Conservation (phyloP, 2,329 filamentous ascomycete species). For the Cadophora sp. region DNA sequence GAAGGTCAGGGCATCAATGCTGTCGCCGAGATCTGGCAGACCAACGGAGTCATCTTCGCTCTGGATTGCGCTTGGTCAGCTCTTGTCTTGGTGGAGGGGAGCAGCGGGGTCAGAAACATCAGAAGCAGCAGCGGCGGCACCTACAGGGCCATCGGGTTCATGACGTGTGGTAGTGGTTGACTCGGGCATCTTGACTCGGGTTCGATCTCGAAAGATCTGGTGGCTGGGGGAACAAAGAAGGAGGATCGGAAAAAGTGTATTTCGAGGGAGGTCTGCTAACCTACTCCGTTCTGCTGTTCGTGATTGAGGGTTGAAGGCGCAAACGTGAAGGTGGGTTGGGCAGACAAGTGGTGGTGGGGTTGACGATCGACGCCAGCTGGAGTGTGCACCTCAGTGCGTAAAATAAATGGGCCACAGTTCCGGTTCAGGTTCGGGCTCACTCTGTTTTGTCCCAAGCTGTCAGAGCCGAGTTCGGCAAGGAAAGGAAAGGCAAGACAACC, state of each 20-base stretch:
- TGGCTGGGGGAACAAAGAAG: background rate
- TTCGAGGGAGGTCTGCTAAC: background rate
- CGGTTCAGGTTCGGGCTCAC: background rate
- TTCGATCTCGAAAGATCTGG: background rate
- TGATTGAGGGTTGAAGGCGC: background rate
- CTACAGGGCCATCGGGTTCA: conserved; percentile 31
- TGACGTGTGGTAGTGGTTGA: conserved; percentile 17
- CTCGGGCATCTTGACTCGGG: conserved; percentile 20
- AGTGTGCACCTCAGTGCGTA: conserved; percentile 10
- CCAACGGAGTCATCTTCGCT: conserved; percentile 45
- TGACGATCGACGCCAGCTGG: conserved; percentile 3
- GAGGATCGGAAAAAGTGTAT: background rate
- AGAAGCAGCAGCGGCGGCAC: conserved; percentile 22
- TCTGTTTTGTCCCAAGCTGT: conserved; percentile 9
- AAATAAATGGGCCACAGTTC: background rate
- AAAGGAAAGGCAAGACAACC: background rate
- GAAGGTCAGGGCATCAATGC: conserved; percentile 82
- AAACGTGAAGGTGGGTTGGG: conserved; percentile 6
- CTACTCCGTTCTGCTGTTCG: background rate
- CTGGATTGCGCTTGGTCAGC: conserved; percentile 32
- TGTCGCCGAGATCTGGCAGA: conserved; percentile 69
- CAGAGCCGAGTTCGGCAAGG: conserved; percentile 11
- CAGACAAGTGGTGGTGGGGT: conserved; percentile 5
- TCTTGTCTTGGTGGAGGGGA: background rate
- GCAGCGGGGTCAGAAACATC: conserved; percentile 7